phyloP scores from a whole-genome alignment of 371 early-diverging fungal species.

The Zopfochytrium polystomum region DNA sequence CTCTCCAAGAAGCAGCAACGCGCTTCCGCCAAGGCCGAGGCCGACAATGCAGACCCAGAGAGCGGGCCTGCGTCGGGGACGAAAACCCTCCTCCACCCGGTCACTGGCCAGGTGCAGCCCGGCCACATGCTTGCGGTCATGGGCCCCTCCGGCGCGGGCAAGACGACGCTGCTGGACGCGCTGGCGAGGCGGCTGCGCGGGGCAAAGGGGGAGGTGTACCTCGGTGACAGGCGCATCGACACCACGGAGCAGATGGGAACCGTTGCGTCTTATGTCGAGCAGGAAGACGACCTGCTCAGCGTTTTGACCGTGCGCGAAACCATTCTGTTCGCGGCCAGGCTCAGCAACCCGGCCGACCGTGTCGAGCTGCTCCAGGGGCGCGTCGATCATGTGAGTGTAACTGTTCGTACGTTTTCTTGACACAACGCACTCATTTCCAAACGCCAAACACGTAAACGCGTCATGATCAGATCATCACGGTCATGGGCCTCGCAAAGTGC shows the following conservation, averaged over 20 bases:
- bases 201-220: constrained; percentile 6
- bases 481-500: constrained; percentile 62
- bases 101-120: constrained; percentile 4
- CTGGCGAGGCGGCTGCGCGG: too few species aligned
- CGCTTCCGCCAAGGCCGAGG: too few species aligned
- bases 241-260: constrained; percentile 27
- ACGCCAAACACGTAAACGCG: too few species aligned
- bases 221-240: background rate
- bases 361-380: constrained; percentile 6
- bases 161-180: constrained; percentile 81
- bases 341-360: constrained; percentile 62
- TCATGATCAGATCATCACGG: constrained; percentile 52
- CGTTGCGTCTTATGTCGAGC: constrained; percentile 36
- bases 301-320: constrained; percentile 83
- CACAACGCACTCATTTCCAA: constrained; percentile 69
- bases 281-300: constrained; percentile 74
- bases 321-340: constrained; percentile 74
- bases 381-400: constrained; percentile 34
- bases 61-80: too few species aligned
- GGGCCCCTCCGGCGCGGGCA: constrained; percentile 66
- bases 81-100: constrained; percentile 1
- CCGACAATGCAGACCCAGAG: too few species aligned
- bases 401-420: constrained; percentile 57
- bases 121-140: constrained; percentile 82
- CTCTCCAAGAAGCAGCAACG: too few species aligned